phyloP scores from a whole-genome alignment of 352 stramenopile genomes.

The Phytophthora boehmeriae region DNA sequence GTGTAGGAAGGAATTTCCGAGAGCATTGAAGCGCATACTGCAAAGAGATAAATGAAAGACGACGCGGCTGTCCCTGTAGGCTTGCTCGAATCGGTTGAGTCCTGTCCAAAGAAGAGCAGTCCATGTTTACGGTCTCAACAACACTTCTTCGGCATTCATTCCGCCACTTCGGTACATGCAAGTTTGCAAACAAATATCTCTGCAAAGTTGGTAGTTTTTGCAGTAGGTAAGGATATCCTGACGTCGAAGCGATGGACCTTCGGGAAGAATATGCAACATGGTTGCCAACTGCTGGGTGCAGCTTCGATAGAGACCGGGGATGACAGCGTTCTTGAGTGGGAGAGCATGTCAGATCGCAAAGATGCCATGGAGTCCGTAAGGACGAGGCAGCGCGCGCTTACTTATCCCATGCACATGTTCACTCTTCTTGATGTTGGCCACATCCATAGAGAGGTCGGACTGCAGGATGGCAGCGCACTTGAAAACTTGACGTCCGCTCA shows the following conservation, averaged over 20 bases:
- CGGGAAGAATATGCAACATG: too few species aligned
- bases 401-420: conserved; percentile 21
- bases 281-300: conserved; percentile 26
- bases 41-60: too few species aligned
- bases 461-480: conserved; percentile 24
- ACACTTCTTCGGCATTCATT: too few species aligned
- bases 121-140: neutral
- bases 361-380: conserved; percentile 24
- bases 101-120: conserved; percentile 8
- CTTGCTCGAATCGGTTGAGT: conserved; percentile 30
- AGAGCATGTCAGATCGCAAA: neutral
- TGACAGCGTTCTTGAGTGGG: conserved; percentile 19
- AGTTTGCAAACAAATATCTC: too few species aligned
- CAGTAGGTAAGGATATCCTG: too few species aligned
- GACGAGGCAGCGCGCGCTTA: conserved; percentile 30
- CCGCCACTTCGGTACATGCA: too few species aligned
- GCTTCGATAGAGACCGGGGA: conserved; percentile 22
- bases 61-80: neutral
- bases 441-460: conserved; percentile 26
- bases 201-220: too few species aligned
- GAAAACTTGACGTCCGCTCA: conserved; percentile 20
- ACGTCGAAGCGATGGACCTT: too few species aligned
- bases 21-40: too few species aligned
- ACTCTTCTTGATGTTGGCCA: conserved; percentile 16
- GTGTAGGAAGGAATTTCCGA: too few species aligned